Evolutionary conservation across 1,284 basidiomycete genomes (phyloP).

Genomic region (Kalmanozyma brasiliensis): DNA sequence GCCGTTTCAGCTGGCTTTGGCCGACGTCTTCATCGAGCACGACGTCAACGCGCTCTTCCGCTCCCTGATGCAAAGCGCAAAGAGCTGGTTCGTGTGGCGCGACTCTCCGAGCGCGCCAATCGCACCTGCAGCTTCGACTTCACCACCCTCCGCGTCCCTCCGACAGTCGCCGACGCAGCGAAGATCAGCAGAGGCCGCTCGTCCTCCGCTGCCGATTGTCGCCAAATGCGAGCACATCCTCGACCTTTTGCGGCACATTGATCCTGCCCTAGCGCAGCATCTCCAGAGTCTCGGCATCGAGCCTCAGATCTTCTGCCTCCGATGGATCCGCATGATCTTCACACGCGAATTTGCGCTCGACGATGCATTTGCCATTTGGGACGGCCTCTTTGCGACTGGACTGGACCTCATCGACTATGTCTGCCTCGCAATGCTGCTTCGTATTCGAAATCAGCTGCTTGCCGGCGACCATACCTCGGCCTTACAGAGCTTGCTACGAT

Average conservation of each 20-base stretch:
- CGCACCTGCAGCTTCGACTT: slow-evolving; percentile 2
- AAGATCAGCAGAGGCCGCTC: background rate
- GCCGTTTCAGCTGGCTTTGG: slow-evolving; percentile 38
- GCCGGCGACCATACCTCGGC: slow-evolving; percentile 51
- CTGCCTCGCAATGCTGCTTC: slow-evolving; percentile 63
- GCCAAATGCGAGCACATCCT: slow-evolving; percentile 42
- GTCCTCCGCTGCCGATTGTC: slow-evolving; percentile 38
- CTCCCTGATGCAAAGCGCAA: slow-evolving; percentile 52
- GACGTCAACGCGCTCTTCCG: slow-evolving; percentile 59
- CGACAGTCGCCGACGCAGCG: background rate
- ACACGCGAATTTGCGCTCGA: slow-evolving; percentile 56
- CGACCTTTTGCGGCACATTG: slow-evolving; percentile 38
- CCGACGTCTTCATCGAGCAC: slow-evolving; percentile 48
- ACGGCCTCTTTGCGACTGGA: slow-evolving; percentile 55
- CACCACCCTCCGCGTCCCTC: slow-evolving; percentile 7
- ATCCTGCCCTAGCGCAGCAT: slow-evolving; percentile 54
- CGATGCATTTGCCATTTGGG: slow-evolving; percentile 61
- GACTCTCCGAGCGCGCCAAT: slow-evolving; percentile 2
- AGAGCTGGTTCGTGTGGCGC: slow-evolving; percentile 59
- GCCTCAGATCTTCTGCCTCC: slow-evolving; percentile 61
- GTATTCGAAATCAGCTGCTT: slow-evolving; percentile 59
- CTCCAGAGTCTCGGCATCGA: slow-evolving; percentile 58
- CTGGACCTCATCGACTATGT: slow-evolving; percentile 59
- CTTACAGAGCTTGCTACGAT: slow-evolving; percentile 55
- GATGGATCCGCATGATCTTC: slow-evolving; percentile 64